Percentiles rank a stretch among this genome's conserved stretches.
Evolutionary conservation across 129 eudicot species (phyloP).

Genomic region (Ambrosia artemisiifolia): DNA sequence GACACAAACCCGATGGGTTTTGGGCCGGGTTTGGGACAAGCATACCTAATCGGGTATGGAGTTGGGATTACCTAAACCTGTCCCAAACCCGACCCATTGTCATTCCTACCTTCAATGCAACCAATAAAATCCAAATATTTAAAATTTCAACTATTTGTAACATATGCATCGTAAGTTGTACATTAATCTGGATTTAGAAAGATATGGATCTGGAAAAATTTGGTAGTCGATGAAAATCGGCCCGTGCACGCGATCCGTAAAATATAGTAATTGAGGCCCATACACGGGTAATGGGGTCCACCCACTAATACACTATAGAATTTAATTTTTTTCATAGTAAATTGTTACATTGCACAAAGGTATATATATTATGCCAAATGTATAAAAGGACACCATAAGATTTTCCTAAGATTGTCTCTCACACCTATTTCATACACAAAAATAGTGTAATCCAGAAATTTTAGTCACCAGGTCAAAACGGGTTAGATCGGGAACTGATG

Average conservation of each 20-base stretch:
- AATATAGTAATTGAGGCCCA: background rate
- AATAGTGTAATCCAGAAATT: background rate
- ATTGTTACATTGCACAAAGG: background rate
- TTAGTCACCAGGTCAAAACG: background rate
- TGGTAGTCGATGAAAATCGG: background rate
- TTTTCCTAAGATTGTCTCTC: background rate
- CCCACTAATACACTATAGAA: background rate
- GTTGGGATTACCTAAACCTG: too few species aligned
- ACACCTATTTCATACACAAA: too few species aligned
- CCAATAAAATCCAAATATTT: too few species aligned
- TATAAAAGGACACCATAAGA: background rate
- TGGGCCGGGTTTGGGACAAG: too few species aligned
- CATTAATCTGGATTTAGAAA: background rate
- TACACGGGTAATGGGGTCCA: background rate
- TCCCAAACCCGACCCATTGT: too few species aligned
- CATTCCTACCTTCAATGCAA: too few species aligned
- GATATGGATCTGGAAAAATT: background rate
- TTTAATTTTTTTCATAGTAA: too few species aligned
- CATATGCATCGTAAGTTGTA: background rate
- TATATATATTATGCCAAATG: background rate
- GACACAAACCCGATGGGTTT: too few species aligned
- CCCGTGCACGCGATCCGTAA: background rate
- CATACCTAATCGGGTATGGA: too few species aligned
- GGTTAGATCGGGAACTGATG: background rate
- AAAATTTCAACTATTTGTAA: background rate